These are phyloP conservation scores for Sesbania bispinosa DNA, from an alignment of 306 rosid genomes.

Conservation along the genomic window DNA sequence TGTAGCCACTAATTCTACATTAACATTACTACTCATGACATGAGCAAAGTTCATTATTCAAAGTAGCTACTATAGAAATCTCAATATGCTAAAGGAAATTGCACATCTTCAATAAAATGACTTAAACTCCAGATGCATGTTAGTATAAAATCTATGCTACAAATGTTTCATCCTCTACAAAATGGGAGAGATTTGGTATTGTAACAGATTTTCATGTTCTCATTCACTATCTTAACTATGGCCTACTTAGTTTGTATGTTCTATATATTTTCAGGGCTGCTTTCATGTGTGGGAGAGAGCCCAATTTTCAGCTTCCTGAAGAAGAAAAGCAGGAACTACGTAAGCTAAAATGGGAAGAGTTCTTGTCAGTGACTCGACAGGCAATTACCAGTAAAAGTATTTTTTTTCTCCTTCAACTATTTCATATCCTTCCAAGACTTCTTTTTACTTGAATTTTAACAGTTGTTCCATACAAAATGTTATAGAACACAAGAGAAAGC, in stretches of 20 bases:
- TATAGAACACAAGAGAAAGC: constrained; percentile 66
- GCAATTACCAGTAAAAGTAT: constrained; percentile 85
- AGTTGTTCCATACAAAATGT: neutral
- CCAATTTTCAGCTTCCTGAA: constrained; percentile 76
- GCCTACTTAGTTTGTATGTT: neutral
- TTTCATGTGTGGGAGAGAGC: constrained; percentile 95
- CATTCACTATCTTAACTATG: neutral
- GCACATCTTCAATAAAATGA: neutral
- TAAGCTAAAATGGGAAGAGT: constrained; percentile 82
- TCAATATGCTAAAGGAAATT: neutral
- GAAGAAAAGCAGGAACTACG: constrained; percentile 71
- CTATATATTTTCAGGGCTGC: constrained; percentile 63
- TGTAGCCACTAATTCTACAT: neutral
- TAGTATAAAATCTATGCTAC: neutral
- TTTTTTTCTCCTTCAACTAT: no score
- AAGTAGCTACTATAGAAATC: neutral
- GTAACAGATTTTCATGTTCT: neutral
- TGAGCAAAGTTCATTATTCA: neutral
- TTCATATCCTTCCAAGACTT: neutral
- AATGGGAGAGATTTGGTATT: neutral
- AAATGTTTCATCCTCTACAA: neutral
- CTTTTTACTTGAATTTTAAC: constrained; percentile 16
- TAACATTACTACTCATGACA: neutral
- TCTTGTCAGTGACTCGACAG: constrained; percentile 73
- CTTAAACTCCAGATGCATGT: neutral